phyloP scores from a whole-genome alignment of 2,329 filamentous ascomycete species.

The Fusarium sulawesiense region DNA sequence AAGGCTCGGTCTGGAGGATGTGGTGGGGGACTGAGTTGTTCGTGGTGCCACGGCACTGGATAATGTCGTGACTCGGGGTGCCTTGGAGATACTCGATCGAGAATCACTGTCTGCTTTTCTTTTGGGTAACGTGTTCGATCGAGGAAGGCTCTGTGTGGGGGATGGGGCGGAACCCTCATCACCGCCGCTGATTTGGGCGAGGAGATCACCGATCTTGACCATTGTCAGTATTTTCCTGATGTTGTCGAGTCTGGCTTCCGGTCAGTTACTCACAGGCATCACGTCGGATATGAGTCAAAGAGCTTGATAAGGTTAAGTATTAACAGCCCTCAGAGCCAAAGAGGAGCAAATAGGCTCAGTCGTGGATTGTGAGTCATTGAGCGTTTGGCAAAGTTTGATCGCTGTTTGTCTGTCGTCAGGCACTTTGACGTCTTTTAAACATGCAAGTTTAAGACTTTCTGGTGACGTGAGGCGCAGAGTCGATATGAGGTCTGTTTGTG shows the following conservation, averaged over 20 bases:
- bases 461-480: conserved; percentile 42
- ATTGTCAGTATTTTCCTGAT: conserved; percentile 39
- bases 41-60: conserved; percentile 41
- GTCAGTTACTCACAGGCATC: conserved; percentile 48
- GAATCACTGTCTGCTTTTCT: conserved; percentile 68
- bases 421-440: conserved; percentile 38
- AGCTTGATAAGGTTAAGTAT: conserved; percentile 14
- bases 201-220: conserved; percentile 51
- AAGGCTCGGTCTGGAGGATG: conserved; percentile 33
- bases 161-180: conserved; percentile 56
- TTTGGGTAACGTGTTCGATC: conserved; percentile 56
- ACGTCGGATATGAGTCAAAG: conserved; percentile 33
- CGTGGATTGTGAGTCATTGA: conserved; percentile 47
- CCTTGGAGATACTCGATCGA: conserved; percentile 55
- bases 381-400: conserved; percentile 32
- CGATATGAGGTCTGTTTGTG: conserved; percentile 33
- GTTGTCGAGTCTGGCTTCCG: neutral
- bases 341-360: conserved; percentile 39
- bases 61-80: conserved; percentile 50
- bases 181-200: conserved; percentile 69
- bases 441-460: conserved; percentile 17
- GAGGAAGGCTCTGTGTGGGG: conserved; percentile 47
- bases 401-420: conserved; percentile 36
- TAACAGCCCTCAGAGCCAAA: conserved; percentile 32
- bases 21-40: conserved; percentile 33